Percentiles rank a stretch among this genome's conserved stretches.
These are phyloP conservation scores for Batkoa obscura DNA, from an alignment of 371 early-diverging fungal genomes.

Conservation along the genomic window DNA sequence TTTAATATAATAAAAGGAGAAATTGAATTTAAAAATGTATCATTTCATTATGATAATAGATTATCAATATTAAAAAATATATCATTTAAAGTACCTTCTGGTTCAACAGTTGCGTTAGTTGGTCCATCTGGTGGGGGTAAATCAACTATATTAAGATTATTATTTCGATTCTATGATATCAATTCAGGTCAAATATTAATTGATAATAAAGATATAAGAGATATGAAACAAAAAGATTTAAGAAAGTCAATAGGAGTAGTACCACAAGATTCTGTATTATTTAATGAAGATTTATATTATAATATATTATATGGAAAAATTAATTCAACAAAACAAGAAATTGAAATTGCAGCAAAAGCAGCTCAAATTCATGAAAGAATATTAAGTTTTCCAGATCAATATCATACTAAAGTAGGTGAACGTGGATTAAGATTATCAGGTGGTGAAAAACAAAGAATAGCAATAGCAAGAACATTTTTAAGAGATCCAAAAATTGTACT, in stretches of 20 bases:
- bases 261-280: conserved; percentile 51
- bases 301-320: conserved; percentile 36
- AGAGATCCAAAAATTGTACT: conserved; percentile 57
- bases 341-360: conserved; percentile 23
- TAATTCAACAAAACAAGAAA: conserved; percentile 14
- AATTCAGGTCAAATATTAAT: conserved; percentile 59
- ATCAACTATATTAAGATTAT: conserved; percentile 69
- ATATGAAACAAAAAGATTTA: conserved; percentile 40
- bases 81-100: conserved; percentile 31
- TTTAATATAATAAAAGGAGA: conserved; percentile 14
- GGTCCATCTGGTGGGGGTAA: conserved; percentile 86
- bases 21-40: conserved; percentile 30
- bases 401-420: conserved; percentile 85
- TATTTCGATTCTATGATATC: conserved; percentile 82
- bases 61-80: conserved; percentile 26
- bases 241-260: conserved; percentile 66
- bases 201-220: conserved; percentile 69
- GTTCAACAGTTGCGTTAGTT: conserved; percentile 33
- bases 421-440: conserved; percentile 74
- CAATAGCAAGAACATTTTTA: conserved; percentile 62
- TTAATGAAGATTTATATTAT: conserved; percentile 32
- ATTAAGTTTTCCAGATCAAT: conserved; percentile 37
- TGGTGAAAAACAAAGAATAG: conserved; percentile 91
- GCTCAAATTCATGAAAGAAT: conserved; percentile 35
- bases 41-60: conserved; percentile 31